These are phyloP conservation scores for Talaromyces sp. DNA, from an alignment of 2,329 filamentous ascomycete species.

Conservation along the genomic window DNA sequence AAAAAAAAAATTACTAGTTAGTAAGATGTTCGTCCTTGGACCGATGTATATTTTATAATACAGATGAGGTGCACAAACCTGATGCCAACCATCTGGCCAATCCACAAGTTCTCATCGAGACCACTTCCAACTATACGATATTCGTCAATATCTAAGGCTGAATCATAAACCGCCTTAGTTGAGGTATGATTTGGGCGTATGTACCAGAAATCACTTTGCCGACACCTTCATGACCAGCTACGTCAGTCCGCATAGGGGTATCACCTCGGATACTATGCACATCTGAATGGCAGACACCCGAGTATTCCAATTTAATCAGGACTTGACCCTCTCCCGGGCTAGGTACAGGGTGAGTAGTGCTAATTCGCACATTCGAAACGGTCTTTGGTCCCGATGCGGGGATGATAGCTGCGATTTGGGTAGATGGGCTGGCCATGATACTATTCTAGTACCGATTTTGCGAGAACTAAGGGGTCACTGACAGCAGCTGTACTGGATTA, in stretches of 20 bases:
- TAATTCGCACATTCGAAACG: slow-evolving; percentile 28
- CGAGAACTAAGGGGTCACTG: background rate
- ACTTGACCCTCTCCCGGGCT: slow-evolving; percentile 43
- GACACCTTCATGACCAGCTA: slow-evolving; percentile 53
- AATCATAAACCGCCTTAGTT: background rate
- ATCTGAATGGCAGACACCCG: slow-evolving; percentile 53
- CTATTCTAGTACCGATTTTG: background rate
- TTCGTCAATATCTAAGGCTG: background rate
- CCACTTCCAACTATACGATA: slow-evolving; percentile 28
- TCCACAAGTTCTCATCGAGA: slow-evolving; percentile 31
- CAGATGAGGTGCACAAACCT: slow-evolving; percentile 25
- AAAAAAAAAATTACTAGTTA: background rate
- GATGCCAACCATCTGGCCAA: slow-evolving; percentile 35
- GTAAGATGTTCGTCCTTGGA: no score
- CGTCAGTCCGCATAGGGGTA: slow-evolving; percentile 47
- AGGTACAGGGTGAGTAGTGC: slow-evolving; percentile 36
- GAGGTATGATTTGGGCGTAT: background rate
- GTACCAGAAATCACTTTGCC: slow-evolving; percentile 44
- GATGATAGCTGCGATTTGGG: slow-evolving; percentile 36
- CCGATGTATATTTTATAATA: no score
- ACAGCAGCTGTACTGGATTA: background rate
- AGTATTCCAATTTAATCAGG: slow-evolving; percentile 52
- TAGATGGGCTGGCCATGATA: slow-evolving; percentile 24
- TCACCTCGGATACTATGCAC: slow-evolving; percentile 49
- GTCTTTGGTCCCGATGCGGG: slow-evolving; percentile 24